phyloP scores from a whole-genome alignment of 441 rosid species.

The Lepidium campestre region DNA sequence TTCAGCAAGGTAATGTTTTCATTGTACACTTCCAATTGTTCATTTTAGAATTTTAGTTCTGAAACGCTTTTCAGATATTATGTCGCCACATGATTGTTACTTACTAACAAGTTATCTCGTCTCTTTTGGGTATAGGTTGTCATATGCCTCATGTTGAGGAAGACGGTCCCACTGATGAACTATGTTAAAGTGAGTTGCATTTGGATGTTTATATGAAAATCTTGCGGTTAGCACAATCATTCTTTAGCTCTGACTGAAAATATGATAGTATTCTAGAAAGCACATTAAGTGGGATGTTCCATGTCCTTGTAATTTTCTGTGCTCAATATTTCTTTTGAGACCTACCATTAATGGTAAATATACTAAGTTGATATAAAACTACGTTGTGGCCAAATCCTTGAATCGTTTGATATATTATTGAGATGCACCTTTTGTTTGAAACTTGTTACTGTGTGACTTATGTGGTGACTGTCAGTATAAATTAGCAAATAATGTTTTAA shows the following conservation, averaged over 20 bases:
- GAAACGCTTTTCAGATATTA: background rate
- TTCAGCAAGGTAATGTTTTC: slow-evolving; percentile 73
- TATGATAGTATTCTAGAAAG: background rate
- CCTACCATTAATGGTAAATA: background rate
- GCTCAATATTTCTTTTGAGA: background rate
- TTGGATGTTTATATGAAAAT: slow-evolving; percentile 1
- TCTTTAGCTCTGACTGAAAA: background rate
- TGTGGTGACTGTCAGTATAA: background rate
- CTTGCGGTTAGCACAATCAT: background rate
- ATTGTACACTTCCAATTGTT: background rate
- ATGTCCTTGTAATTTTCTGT: background rate
- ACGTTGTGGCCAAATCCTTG: background rate
- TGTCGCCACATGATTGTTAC: background rate
- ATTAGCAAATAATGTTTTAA: background rate
- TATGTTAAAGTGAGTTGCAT: slow-evolving; percentile 32
- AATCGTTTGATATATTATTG: background rate
- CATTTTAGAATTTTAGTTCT: background rate
- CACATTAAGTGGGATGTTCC: background rate
- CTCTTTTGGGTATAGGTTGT: slow-evolving; percentile 62
- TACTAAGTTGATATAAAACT: background rate
- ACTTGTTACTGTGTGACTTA: slow-evolving; percentile 10
- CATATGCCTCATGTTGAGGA: slow-evolving; percentile 91
- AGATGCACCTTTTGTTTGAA: background rate
- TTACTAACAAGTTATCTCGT: background rate
- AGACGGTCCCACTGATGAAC: slow-evolving; percentile 85